Base-by-base conservation (phyloP, 225 moss, liverwort and hornwort genomes). In the Pleurozium schreberi region DNA sequence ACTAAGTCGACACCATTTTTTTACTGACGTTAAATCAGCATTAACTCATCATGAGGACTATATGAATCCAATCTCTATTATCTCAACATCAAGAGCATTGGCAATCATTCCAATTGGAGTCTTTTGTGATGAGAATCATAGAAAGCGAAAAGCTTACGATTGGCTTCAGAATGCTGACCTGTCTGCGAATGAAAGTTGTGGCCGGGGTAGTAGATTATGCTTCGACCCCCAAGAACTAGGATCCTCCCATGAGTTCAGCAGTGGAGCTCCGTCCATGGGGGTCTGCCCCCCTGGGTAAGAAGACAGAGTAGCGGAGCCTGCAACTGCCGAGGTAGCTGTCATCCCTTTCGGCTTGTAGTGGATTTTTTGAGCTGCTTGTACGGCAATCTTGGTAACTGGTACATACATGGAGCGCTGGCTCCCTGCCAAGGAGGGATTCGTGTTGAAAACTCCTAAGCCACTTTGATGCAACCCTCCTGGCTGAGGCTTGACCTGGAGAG, bases 171-270 rank as follows among this genome's bases (percentile, higher is more conserved):
- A 87, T 74, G 52, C 68, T 87, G 88, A 94, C 94, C 94, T 94
- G 89, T 94, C 94, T 88, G 93, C 94, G 71, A 94, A 94, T 31
- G 94, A 94, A 86, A 93, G 92, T 89, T 92, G 94, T 55, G 94
- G 94, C 43, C 92, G 93, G 18, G 94, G 93, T 53, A 94, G 91
- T 45, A 89, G 61, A 66, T 89, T 91, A 28, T 93, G 92, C 88
- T 92, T 94, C 64, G 93, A 63, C 81, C 93, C 94, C 94, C 94
- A 94, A 57, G 92, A 90, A 84, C 89, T 88, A 84, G 94, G 92
- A 87, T 93, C 93, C 89, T 94, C 93, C 94, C 94, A 94, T 34
- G 91, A 75, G 64, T 92, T 93, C 8, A 93, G 87, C 76, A 90
- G 40, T 52, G 91, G 83, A 57, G 83, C 87, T 81, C 88, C 92